Conservation (phyloP, 2,329 filamentous ascomycete species). For the Diaporthe vaccinii region DNA sequence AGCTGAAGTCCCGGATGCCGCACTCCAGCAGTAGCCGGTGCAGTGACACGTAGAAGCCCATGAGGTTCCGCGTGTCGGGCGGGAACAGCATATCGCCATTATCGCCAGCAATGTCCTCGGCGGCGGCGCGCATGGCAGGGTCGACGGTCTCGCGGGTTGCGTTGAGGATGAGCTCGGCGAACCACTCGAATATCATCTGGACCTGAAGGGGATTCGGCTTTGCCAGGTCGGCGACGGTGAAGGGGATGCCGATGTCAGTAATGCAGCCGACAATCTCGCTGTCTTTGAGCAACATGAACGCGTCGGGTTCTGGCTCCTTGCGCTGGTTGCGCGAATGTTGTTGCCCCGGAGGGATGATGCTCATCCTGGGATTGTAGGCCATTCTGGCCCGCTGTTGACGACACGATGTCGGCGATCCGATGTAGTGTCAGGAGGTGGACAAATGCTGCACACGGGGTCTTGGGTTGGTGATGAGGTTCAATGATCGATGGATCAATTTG, state of each 20-base stretch:
- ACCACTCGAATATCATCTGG: constrained; percentile 98
- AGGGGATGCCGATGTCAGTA: constrained; percentile 93
- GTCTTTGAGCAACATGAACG: constrained; percentile 72
- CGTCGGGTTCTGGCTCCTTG: constrained; percentile 71
- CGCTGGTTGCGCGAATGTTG: constrained; percentile 64
- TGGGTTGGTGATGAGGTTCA: background rate
- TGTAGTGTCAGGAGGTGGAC: background rate
- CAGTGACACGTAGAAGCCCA: constrained; percentile 94
- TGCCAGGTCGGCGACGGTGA: constrained; percentile 86
- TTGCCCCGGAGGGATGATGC: constrained; percentile 68
- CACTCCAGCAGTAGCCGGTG: constrained; percentile 86
- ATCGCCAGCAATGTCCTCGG: constrained; percentile 87
- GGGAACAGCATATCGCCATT: constrained; percentile 84
- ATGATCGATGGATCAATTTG: background rate
- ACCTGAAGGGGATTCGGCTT: constrained; percentile 96
- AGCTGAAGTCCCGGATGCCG: constrained; percentile 93
- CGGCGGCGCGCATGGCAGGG: constrained; percentile 93
- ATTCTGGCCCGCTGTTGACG: constrained; percentile 52
- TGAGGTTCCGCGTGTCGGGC: constrained; percentile 89
- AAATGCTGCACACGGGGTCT: background rate
- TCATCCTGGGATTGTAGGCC: constrained; percentile 72
- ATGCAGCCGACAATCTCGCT: constrained; percentile 96
- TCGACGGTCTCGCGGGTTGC: constrained; percentile 93
- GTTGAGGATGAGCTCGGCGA: constrained; percentile 94
- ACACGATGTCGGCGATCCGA: background rate